Base-by-base conservation (phyloP, 257 asterid species). In the Solanum bukasovii region DNA sequence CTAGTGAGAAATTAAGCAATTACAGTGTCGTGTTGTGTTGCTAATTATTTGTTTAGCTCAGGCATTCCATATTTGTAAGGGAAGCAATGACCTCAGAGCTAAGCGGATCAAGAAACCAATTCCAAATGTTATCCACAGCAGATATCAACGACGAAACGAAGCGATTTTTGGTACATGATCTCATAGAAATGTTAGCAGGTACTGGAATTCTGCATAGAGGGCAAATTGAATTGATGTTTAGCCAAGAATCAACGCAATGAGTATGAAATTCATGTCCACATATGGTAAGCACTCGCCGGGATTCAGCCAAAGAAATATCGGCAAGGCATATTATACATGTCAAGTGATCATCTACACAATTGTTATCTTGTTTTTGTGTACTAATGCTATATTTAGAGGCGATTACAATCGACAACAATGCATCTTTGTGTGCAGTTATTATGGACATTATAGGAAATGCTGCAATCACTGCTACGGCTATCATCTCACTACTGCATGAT, bases 201-300 rank as follows among this genome's bases (percentile, higher is more conserved):
- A 87, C 84, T 2, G 79, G 61, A 38, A 70, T 75, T 79, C 89
- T 78, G 86, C 89, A 87, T 1, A 77, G 44, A 37, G 89, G 89
- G 21, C 89, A 87, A 23, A 46, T 20, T 13, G 78, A 87, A 56
- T 87, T 46, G 3, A 35, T 78, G 23, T 77, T 29, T 42, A 87
- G 44, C 89, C 89, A 87, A 38, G 79, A 49, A 63, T 87, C 89
- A 87, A 87, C 63, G 84, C 86, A 87, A 12, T 67, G 46, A 38
- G 74, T 25, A 20, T 87, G 89, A 73, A 87, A 87, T 67, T 2
- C 74, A 35, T 87, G 89, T 23, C 49, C 84, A 49, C 86, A 87
- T 35, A 25, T 78, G 46, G 14, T 7, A 34, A 87, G 89, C 5
- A 75, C 10, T 6, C 70, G 37, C 42, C 21, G 37, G 13, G 70